phyloP scores from a whole-genome alignment of 345 rosid genomes.

The Bretschneidera sinensis region DNA sequence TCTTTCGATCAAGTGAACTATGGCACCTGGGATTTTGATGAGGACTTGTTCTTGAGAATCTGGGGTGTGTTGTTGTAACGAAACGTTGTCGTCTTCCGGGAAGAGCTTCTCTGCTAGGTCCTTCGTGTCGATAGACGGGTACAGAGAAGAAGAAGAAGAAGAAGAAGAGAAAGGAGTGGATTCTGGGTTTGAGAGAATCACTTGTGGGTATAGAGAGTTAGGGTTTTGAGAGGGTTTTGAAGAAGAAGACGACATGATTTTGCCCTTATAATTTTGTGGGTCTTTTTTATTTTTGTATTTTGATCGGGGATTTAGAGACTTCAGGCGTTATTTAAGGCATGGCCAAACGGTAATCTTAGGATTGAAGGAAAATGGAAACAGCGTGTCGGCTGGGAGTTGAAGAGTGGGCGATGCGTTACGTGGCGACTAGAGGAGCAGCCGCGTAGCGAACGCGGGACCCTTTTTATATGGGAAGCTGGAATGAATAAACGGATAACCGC shows the following conservation, averaged over 20 bases:
- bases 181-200: constrained; percentile 46
- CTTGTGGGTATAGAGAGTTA: constrained; percentile 45
- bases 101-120: constrained; percentile 46
- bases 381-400: constrained; percentile 23
- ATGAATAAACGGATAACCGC: not conserved
- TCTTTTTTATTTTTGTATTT: not conserved
- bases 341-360: constrained; percentile 13
- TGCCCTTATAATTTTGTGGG: not conserved
- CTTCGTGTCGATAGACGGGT: constrained; percentile 43
- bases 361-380: constrained; percentile 17
- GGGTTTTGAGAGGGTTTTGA: constrained; percentile 11
- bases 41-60: constrained; percentile 37
- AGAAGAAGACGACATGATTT: constrained; percentile 27
- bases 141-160: constrained; percentile 39
- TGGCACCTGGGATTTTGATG: constrained; percentile 55
- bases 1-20: constrained; percentile 60
- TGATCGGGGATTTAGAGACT: no score
- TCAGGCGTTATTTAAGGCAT: not conserved
- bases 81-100: constrained; percentile 30
- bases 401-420: not conserved
- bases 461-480: no score
- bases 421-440: constrained; percentile 20
- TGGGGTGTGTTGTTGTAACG: constrained; percentile 11
- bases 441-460: constrained; percentile 21
- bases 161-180: constrained; percentile 14